Evolutionary conservation across 2,329 filamentous ascomycete species (phyloP).

Genomic region (Anisogramma anomala): DNA sequence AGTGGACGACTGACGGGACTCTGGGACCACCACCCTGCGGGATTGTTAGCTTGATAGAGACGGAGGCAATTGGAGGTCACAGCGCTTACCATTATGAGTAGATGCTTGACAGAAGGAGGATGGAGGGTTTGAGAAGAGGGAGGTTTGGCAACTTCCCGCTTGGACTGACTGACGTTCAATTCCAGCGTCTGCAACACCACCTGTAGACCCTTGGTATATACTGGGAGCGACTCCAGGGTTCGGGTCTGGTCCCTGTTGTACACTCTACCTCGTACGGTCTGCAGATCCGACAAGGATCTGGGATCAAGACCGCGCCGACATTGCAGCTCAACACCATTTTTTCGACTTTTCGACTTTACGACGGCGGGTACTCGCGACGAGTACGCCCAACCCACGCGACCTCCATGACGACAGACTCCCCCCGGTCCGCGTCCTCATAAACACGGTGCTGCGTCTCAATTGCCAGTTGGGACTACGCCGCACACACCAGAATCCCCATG

Average conservation of each 20-base stretch:
- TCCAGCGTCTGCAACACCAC: no score
- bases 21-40: slow-evolving; percentile 62
- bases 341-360: slow-evolving; percentile 8
- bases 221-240: no score
- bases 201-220: no score
- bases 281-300: no score
- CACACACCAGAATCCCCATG: slow-evolving; percentile 29
- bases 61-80: fast-evolving
- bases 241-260: no score
- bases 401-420: slow-evolving; percentile 11
- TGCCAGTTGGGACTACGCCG: slow-evolving; percentile 3
- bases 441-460: slow-evolving; percentile 13
- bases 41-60: slow-evolving; percentile 28
- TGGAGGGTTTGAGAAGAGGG: slow-evolving; percentile 5
- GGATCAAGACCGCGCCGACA: background rate
- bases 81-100: slow-evolving; percentile 45
- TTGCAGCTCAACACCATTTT: no score
- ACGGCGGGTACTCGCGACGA: slow-evolving; percentile 7
- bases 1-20: slow-evolving; percentile 38
- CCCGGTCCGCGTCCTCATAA: slow-evolving; percentile 5
- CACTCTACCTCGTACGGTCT: no score
- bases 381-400: slow-evolving; percentile 4
- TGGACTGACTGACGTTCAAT: no score
- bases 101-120: slow-evolving; percentile 4
- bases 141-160: no score